These are phyloP conservation scores for Cercospora sesami DNA, from an alignment of 2,329 filamentous ascomycete genomes.

Conservation along the genomic window DNA sequence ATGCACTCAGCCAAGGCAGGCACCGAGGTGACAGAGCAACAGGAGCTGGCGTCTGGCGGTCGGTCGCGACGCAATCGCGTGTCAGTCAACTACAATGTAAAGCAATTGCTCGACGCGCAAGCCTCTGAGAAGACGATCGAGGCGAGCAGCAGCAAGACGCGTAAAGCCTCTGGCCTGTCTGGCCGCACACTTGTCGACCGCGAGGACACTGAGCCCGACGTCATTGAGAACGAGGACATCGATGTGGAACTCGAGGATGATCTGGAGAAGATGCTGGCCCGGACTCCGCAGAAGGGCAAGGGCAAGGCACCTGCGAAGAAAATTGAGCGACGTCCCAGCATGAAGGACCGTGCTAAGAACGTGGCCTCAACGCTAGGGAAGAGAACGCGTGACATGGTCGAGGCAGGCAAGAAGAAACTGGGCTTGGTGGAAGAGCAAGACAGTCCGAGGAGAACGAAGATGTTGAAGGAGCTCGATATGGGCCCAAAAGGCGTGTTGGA, in stretches of 20 bases:
- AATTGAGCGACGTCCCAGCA: constrained; percentile 31
- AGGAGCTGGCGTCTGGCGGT: constrained; percentile 28
- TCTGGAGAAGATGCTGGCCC: constrained; percentile 27
- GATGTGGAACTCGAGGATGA: constrained; percentile 53
- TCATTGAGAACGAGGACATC: constrained; percentile 39
- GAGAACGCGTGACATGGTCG: constrained; percentile 40
- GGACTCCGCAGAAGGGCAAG: constrained; percentile 15
- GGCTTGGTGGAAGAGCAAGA: constrained; percentile 30
- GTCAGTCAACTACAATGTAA: constrained; percentile 63
- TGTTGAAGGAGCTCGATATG: constrained; percentile 38
- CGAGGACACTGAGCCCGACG: constrained; percentile 24
- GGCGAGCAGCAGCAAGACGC: constrained; percentile 47
- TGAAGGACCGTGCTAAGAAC: constrained; percentile 38
- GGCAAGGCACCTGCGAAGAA: constrained; percentile 21
- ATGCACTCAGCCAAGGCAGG: constrained; percentile 43
- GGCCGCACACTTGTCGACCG: constrained; percentile 37
- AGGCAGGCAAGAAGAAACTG: constrained; percentile 42
- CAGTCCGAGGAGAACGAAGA: constrained; percentile 27
- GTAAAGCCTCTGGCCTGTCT: constrained; percentile 51
- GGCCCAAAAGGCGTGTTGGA: constrained; percentile 37
- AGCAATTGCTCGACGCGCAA: constrained; percentile 34
- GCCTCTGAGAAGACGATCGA: constrained; percentile 19
- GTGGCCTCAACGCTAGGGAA: constrained; percentile 39
- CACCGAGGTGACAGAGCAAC: constrained; percentile 28
- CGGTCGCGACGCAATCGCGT: constrained; percentile 58